Evolutionary conservation across 2,329 filamentous ascomycete genomes (phyloP), one percentile per base, ranked within the genome.

Genomic region (Alternaria tenuissima): DNA sequence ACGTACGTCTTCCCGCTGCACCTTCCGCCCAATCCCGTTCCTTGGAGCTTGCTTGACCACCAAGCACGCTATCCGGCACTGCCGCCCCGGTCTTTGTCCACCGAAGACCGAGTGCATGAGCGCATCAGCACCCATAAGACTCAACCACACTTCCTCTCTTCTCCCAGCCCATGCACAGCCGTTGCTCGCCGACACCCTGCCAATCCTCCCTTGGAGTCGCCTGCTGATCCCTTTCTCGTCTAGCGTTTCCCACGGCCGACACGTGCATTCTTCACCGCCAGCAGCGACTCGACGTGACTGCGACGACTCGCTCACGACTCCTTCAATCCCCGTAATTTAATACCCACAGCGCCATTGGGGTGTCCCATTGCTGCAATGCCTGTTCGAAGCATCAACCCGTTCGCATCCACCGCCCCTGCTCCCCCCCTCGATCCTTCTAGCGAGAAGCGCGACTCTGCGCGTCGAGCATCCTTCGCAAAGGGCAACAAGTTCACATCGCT

Each of bases 401-500:
- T 87, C 76, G 81, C 83, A 76, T 83, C 81, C 76, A 83, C 81
- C 73, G 80, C 83, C 75, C 78, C 84, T 69, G 78, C 81, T 71
- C 76, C 81, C 70, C 79, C 83, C 73, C 81, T 83, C 77, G 82
- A 85, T 72, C 75, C 79, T 67, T 71, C 83, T 68, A 79, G 79
- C 74, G 86, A 86, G 78, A 88, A 88, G 80, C 82, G 81, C 77
- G 81, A 81, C 63, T 79, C 78, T 65, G 73, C 78, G 71, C 81
- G 79, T 65, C 82, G 83, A 71, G 75, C 81, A 59, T 81, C 84
- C 56, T 80, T 82, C 55, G 79, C 82, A 71, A 93, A 91, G 80
- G 86, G 87, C 76, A 93, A 71, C 74, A 79, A 91, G 75, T 87
- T 96, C 70, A 88, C 88, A 68, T 90, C 93, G 75, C 88, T 96